These are phyloP conservation scores for Rhizophagus prolifer DNA, from an alignment of 192 early-diverging fungal genomes.

Conservation along the genomic window DNA sequence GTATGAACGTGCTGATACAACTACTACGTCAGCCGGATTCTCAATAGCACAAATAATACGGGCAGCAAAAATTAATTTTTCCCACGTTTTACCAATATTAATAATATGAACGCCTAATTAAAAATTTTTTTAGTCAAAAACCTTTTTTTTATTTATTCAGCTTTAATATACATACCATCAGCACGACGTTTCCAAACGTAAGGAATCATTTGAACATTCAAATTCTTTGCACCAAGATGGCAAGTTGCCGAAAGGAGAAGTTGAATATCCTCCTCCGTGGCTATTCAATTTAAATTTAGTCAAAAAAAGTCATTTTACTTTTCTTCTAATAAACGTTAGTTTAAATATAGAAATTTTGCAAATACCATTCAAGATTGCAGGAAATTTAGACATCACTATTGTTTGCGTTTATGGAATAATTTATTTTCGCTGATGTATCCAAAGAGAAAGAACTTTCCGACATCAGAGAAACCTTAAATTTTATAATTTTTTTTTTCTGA, in stretches of 20 bases:
- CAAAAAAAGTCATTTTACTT: not conserved
- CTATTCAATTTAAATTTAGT: constrained; percentile 17
- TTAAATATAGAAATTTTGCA: not conserved
- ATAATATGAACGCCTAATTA: constrained; percentile 88
- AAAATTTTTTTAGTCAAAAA: not conserved
- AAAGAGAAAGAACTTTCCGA: not conserved
- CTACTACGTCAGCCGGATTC: constrained; percentile 97
- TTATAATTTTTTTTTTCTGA: not conserved
- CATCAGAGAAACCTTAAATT: not conserved
- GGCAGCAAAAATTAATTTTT: constrained; percentile 98
- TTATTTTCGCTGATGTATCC: constrained; percentile 21
- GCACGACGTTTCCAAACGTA: constrained; percentile 98
- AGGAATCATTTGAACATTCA: constrained; percentile 88
- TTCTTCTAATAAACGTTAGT: not conserved
- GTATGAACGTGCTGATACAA: constrained; percentile 95
- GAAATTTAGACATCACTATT: constrained; percentile 50
- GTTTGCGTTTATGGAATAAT: constrained; percentile 42
- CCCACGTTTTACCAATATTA: constrained; percentile 99
- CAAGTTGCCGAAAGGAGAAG: constrained; percentile 93
- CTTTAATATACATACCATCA: constrained; percentile 66
- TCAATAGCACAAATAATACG: constrained; percentile 98
- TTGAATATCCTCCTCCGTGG: constrained; percentile 93
- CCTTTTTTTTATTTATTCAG: no score
- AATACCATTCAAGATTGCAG: constrained; percentile 42
- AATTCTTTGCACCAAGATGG: constrained; percentile 99